Base-by-base conservation (phyloP, 495 filamentous ascomycete genomes). In the Aspergillus saccharolyticus region DNA sequence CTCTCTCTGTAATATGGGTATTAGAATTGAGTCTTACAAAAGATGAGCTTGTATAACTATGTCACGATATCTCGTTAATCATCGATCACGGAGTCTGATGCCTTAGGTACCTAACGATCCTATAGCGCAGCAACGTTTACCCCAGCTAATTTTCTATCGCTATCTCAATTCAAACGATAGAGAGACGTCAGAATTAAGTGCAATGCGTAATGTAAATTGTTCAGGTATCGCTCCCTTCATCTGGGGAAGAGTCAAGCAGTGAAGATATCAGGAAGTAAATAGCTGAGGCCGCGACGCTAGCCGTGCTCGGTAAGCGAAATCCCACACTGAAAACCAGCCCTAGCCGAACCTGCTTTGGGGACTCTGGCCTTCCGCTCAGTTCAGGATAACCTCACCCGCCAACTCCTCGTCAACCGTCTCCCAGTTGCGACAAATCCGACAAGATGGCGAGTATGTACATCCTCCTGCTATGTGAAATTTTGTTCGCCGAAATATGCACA, bases 381-480 rank as follows among this genome's bases (percentile, higher is more conserved):
- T 59, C 49, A 58, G 63, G 60, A 62, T 65, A 65, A 59, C 63
- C 55, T 63, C 66, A 66, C 58, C 58, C 64, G 61, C 62, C 61
- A 63, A 64, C 59, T 64, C 59, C 54, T 53, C 65, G 67, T 66
- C 70, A 70, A 67, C 62, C 64, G 55, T 59, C 54, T 62, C 61
- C 66, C 60, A 66, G 66, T 68, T 66, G 65, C 71, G 75, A 76
- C 73, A 73, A 71, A 72, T 66, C 70, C 74, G 73, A 68, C 73
- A 78, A 78, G 74, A 78, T 78, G 76, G 76, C 76, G 70, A 78
- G 76, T 78, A 76, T 62, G 76, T 78, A 20, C 45, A 55, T 22
- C 48, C n/a, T n/a, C 53, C 59, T 52, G n/a, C 19, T 24, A 45
- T 22, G 42, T 39, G 33, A 28, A 28, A 39, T 39, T 39, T 39